Base-by-base conservation (phyloP, 2,329 filamentous ascomycete genomes). In the Dactylellina drechsleri region DNA sequence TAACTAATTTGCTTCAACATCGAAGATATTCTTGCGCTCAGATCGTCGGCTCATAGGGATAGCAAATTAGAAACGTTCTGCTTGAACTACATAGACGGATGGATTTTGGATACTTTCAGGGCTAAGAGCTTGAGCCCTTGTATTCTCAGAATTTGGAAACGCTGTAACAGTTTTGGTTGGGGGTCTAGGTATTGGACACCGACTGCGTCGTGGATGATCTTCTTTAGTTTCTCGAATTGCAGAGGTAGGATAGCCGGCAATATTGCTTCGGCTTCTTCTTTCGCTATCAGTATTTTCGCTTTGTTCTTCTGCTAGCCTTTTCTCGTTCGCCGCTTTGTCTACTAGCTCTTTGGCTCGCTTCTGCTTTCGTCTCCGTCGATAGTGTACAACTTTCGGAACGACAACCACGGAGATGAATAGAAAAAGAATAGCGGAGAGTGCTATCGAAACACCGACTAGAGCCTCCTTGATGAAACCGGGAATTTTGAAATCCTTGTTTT, bases 391-490 rank as follows among this genome's bases (percentile, higher is more conserved):
- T n/a, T 50, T 67, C 7, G 70, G 70, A 18, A 56, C n/a, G 2
- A 74, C n/a, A 5, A 59, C 50, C 2, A 52, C 41, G 7, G 59
- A 47, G 15, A 67, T 6, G 6, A 64, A 16, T 4, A 74, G 26
- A 3, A 67, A 47, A 5, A 61, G 3, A 18, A 74, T 43, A 12
- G 70, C 70, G 5, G n/a, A 43, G 16, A 74, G n/a, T 1, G 62
- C 50, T 7, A 74, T 67, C 4, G 20, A 15, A 4, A 74, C 13
- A 16, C 70, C 70, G n/a, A 74, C 47, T 1, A 66, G 16, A 16
- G 70, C 50, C 31, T 74, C 70, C 28, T 59, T 67, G 23, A 67
- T 12, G 45, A 66, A 45, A 20, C 61, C 28, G 26, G 49, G 56
- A 13, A 73, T 6, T 66, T 62, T 66, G 36, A 10, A 15, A 18